Base-by-base conservation (phyloP, 2,329 filamentous ascomycete species). In the Falciphora oryzae region DNA sequence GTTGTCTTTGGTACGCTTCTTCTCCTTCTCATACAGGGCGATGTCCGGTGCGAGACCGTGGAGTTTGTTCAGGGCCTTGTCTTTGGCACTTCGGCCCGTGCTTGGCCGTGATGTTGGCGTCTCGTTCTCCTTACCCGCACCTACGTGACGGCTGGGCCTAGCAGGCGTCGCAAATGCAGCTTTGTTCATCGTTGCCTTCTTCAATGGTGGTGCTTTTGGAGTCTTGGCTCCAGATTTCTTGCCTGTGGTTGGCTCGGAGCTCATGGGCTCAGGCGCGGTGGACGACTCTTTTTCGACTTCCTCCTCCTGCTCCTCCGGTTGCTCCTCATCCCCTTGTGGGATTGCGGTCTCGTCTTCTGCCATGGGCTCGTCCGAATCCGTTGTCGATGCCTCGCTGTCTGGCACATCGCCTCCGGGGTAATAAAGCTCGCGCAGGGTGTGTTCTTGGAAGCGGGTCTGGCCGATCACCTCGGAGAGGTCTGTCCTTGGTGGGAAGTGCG, bases 391-490 rank as follows among this genome's bases (percentile, higher is more conserved):
- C n/a, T 73, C 72, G 44, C 44, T 53, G 44, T 6, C 18, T n/a
- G 18, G 44, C 22, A 53, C 44, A 5, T 81, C 79, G 2, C 79
- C 81, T 67, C 89, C 92, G 1, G 88, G 81, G 66, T 88, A 90
- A 74, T 93, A 93, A 13, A 91, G 79, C 10, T 86, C 85, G 64
- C 85, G 80, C 57, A 92, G 81, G 71, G 73, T 77, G 14, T 77
- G 71, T 70, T 85, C 80, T 66, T 97, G 89, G 63, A 98, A 85
- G 67, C 87, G 87, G 0, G 92, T 97, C 74, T 96, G 92, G 27
- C 95, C 95, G 65, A 97, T 91, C 64, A 98, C 86, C 75, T 98
- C 95, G 63, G 93, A 91, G 7, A 99, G 82, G 73, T 99, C 98
- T 2, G 94, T 98, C 65, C 93, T 85, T 14, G 85, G 83, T 22